Evolutionary conservation across 768 basidiomycete species (phyloP).

Genomic region (Strobilomyces confusus): DNA sequence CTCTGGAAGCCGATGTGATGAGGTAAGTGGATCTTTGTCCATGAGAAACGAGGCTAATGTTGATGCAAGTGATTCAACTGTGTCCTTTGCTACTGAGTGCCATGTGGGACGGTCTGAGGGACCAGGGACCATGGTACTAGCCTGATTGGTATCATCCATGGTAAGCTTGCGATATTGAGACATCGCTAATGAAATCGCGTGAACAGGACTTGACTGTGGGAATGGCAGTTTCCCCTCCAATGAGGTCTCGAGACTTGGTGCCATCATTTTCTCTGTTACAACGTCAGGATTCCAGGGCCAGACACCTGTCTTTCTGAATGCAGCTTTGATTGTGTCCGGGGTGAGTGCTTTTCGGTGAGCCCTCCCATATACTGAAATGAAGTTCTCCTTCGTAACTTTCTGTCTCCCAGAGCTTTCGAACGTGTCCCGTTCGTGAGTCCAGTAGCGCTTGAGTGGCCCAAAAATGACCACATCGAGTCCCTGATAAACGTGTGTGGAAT

Average conservation of each 20-base stretch:
- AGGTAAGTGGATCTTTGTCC: not conserved
- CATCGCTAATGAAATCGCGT: not conserved
- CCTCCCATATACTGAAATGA: too few species aligned
- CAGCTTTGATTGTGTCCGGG: constrained; percentile 12
- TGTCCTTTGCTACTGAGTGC: not conserved
- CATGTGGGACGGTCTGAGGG: too few species aligned
- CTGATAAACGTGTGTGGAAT: constrained; percentile 5
- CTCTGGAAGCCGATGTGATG: too few species aligned
- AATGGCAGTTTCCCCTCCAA: constrained; percentile 20
- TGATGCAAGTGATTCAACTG: not conserved
- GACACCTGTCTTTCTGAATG: constrained; percentile 30
- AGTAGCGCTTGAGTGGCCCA: not conserved
- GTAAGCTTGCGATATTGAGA: too few species aligned
- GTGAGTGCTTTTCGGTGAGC: constrained; percentile 14
- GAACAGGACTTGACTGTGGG: constrained; percentile 5
- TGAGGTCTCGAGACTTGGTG: constrained; percentile 3
- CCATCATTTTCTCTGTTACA: constrained; percentile 3
- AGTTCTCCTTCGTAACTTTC: not conserved
- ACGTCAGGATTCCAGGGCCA: constrained; percentile 16
- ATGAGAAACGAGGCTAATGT: not conserved
- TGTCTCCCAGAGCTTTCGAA: not conserved
- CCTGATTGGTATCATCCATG: too few species aligned
- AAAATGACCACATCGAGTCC: not conserved
- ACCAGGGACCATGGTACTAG: too few species aligned
- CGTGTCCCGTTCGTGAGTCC: not conserved